Evolutionary conservation across 2,329 filamentous ascomycete genomes (phyloP), one percentile per base, ranked within the genome.

Genomic region (Aspergillus proliferans): DNA sequence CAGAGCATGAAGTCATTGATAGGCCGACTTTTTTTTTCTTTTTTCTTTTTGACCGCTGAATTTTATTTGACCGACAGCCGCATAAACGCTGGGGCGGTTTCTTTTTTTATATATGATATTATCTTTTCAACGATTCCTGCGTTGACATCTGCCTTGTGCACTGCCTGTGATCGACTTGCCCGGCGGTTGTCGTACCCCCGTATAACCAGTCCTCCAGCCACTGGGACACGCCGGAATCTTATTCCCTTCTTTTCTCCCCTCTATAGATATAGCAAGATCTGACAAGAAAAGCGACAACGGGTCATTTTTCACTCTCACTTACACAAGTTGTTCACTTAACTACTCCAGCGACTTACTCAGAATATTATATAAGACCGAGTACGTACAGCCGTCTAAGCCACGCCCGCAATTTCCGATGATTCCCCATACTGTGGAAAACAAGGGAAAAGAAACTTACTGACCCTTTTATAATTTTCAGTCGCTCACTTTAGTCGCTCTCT

Each of bases 351-450:
- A 19, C 38, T 40, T 40, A 40, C 5, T 40, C 14, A 18, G 34
- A 40, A 19, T 21, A 15, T 6, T 12, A 40, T 12, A 10, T 21
- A 15, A 18, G 15, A 40, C 6, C 19, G 38, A 40, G 38, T 40
- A 40, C 38, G 38, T 40, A 40, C 38, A 19, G 38, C 38, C n/a
- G 24, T 38, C 51, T 47, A 48, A 53, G 53, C 53, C 53, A 52
- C 53, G 49, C 48, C 51, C 53, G 53, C 47, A 40, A 45, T 38
- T 53, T 45, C 53, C 53, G 51, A 41, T 36, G 36, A 19, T 39
- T 45, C 38, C n/a, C 45, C 42, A 22, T 38, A 12, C 24, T 18
- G 1, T 38, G 15, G 38, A 21, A 19, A 19, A 5, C 18, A 12
- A 19, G 34, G 30, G 6, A 18, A n/a, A 14, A 36, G 15, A 36